Evolutionary conservation across 2,329 filamentous ascomycete genomes (phyloP).

Genomic region (Epichloe coenophiala): DNA sequence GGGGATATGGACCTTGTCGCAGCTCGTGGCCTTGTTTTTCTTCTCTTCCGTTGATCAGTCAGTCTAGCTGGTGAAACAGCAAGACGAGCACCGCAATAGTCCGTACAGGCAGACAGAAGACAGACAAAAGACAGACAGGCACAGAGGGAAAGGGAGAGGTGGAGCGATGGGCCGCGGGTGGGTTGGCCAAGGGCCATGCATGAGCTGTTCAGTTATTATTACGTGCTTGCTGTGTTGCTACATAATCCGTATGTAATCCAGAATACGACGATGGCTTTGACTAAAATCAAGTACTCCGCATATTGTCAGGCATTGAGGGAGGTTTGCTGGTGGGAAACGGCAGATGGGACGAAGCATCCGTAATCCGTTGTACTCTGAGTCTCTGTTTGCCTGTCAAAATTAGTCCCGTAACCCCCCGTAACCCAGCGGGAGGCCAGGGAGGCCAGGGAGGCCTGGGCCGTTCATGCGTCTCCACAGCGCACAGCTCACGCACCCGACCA

Average conservation of each 20-base stretch:
- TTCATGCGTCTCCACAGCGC: not conserved
- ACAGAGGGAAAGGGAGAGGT: too few relatives aligned
- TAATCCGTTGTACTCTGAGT: too few relatives aligned
- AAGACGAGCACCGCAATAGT: not conserved
- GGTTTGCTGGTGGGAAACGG: too few relatives aligned
- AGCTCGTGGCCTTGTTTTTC: not conserved
- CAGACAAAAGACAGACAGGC: too few relatives aligned
- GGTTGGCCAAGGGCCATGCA: not conserved
- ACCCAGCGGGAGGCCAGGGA: not conserved
- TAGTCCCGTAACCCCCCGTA: not conserved
- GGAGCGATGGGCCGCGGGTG: too few relatives aligned
- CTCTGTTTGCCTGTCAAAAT: too few relatives aligned
- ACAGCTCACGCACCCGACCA: not conserved
- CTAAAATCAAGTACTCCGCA: not conserved
- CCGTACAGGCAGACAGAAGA: not conserved
- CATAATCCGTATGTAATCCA: not conserved
- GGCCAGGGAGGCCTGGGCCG: not conserved
- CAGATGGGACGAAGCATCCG: too few relatives aligned
- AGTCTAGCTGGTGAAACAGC: not conserved
- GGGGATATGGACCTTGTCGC: too few relatives aligned
- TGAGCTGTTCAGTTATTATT: not conserved
- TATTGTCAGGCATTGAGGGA: not conserved
- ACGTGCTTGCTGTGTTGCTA: slow-evolving; percentile 3
- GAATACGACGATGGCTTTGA: not conserved
- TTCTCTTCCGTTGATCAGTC: not conserved